Conservation (phyloP, 208 protist genomes). For the Tritrichomonas musculus region DNA sequence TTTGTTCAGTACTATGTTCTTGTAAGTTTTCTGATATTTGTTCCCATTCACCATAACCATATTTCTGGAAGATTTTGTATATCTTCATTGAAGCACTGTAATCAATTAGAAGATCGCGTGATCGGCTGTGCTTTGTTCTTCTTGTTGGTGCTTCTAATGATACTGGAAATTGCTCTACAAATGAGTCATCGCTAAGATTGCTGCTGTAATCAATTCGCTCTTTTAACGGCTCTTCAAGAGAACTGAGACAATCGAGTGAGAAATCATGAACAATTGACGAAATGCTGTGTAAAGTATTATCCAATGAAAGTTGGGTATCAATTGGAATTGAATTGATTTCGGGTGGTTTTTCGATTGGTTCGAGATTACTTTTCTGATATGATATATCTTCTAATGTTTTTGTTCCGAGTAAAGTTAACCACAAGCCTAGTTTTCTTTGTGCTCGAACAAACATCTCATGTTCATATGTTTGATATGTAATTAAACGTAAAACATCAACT, state of each 20-base stretch:
- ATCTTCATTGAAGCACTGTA: background rate
- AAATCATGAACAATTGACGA: background rate
- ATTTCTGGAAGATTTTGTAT: background rate
- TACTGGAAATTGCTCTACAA: background rate
- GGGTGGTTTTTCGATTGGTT: background rate
- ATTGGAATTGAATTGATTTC: background rate
- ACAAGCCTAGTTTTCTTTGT: constrained; percentile 64
- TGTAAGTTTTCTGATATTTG: background rate
- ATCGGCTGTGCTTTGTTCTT: background rate
- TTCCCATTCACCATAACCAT: background rate
- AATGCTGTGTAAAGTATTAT: background rate
- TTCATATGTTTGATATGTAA: constrained; percentile 81
- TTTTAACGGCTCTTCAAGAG: background rate
- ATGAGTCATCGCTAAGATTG: background rate
- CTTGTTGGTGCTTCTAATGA: background rate
- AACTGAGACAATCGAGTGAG: background rate
- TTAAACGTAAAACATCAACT: constrained; percentile 83
- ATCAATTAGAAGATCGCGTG: background rate
- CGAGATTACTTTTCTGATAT: background rate
- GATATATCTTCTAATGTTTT: background rate
- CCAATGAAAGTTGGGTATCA: background rate
- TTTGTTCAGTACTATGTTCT: background rate
- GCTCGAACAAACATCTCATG: constrained; percentile 73
- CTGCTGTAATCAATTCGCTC: background rate
- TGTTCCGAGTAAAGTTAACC: background rate